A percentile compares a stretch with the other conserved stretches of the same genome.
These are phyloP conservation scores for Prunus mume DNA, from an alignment of 306 rosid species.

Conservation along the genomic window DNA sequence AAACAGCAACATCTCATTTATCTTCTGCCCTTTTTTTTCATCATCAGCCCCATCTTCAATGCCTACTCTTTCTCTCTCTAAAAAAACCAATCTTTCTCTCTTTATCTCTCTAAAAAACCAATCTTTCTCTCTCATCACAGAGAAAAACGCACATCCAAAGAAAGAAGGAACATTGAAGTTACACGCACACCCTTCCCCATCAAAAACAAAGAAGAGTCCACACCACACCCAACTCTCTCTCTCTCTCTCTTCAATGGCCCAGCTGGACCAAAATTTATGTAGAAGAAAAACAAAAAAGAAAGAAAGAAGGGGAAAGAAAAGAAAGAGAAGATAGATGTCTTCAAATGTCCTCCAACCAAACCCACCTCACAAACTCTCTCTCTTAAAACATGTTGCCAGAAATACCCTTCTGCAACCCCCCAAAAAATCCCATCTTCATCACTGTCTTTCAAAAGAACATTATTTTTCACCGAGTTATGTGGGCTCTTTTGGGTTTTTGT, in stretches of 20 bases:
- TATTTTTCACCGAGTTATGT: conserved; percentile 95
- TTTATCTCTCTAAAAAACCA: conserved; percentile 17
- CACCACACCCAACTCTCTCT: conserved; percentile 38
- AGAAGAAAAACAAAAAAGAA: conserved; percentile 44
- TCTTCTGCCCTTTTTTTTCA: conserved; percentile 22
- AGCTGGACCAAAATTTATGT: conserved; percentile 91
- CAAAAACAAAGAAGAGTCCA: conserved; percentile 58
- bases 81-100: background rate
- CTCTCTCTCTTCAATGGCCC: conserved; percentile 77
- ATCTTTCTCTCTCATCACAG: conserved; percentile 45
- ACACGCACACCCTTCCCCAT: conserved; percentile 49
- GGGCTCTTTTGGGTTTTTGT: conserved; percentile 85
- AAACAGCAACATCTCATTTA: conserved; percentile 39
- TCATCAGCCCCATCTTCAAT: conserved; percentile 15
- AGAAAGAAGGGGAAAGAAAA: conserved; percentile 32
- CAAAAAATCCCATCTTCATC: conserved; percentile 96
- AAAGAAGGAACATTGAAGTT: conserved; percentile 69
- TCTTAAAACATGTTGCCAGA: conserved; percentile 63
- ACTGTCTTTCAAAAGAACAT: conserved; percentile 68
- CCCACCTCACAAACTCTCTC: conserved; percentile 58
- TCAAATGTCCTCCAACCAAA: conserved; percentile 96
- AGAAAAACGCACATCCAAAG: conserved; percentile 38
- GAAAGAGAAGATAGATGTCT: conserved; percentile 61
- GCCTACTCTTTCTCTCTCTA: conserved; percentile 22
- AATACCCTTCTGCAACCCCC: conserved; percentile 99